phyloP scores from a whole-genome alignment of 768 basidiomycete species.

The Psilocybe subaeruginosa region DNA sequence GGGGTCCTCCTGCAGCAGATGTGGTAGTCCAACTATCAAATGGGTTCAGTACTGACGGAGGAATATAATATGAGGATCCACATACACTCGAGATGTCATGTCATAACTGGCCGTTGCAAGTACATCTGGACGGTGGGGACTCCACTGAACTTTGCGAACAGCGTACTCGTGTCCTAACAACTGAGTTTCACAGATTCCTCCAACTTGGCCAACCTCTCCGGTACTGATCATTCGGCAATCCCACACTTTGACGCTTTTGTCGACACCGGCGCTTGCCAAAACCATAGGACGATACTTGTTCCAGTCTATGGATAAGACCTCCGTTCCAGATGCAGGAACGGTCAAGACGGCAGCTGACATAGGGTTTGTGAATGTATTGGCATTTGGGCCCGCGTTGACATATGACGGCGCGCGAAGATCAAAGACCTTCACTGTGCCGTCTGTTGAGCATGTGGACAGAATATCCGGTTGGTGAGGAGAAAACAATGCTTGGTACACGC shows the following conservation, averaged over 20 bases:
- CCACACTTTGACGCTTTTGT: constrained; percentile 78
- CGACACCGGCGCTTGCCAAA: constrained; percentile 80
- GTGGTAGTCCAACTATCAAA: constrained; percentile 72
- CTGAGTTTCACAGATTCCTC: constrained; percentile 70
- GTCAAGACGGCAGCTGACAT: constrained; percentile 74
- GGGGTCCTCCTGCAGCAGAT: constrained; percentile 48
- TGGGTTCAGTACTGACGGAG: constrained; percentile 1
- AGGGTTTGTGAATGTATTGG: constrained; percentile 66
- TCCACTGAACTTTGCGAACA: constrained; percentile 88
- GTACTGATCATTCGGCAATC: constrained; percentile 85
- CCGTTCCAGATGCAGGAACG: constrained; percentile 75
- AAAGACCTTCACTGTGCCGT: constrained; percentile 58
- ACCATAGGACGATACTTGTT: constrained; percentile 87
- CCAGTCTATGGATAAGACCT: constrained; percentile 87
- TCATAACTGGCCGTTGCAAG: constrained; percentile 65
- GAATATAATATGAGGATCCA: constrained; percentile 20
- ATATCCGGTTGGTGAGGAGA: constrained; percentile 89
- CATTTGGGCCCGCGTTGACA: constrained; percentile 46
- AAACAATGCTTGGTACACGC: constrained; percentile 90
- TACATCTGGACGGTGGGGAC: constrained; percentile 73
- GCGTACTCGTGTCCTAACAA: constrained; percentile 90
- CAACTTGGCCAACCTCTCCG: constrained; percentile 58
- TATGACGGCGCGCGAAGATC: constrained; percentile 63
- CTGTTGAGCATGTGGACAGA: constrained; percentile 64
- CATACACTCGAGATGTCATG: constrained; percentile 93